Conservation (phyloP, 306 rosid genomes). For the Malus sylvestris region DNA sequence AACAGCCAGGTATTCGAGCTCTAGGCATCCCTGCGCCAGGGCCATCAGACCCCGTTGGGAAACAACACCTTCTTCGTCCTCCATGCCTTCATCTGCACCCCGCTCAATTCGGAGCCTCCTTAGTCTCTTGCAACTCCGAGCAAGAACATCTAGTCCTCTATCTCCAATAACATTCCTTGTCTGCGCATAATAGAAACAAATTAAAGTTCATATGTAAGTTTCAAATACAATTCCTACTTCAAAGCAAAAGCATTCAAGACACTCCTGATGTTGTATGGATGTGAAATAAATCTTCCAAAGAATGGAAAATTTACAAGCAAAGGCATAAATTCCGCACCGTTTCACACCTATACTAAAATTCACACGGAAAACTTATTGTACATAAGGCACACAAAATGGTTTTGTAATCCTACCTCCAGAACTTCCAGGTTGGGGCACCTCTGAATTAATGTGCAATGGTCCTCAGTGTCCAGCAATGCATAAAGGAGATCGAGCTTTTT, state of each 20-base stretch:
- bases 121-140: conserved; percentile 62
- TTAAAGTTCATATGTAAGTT: conserved; percentile 4
- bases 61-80: conserved; percentile 81
- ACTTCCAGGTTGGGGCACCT: conserved; percentile 84
- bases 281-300: background rate
- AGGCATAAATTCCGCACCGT: background rate
- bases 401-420: conserved; percentile 55
- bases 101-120: conserved; percentile 85
- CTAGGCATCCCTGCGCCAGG: conserved; percentile 80
- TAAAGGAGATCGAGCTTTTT: conserved; percentile 82
- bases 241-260: conserved; percentile 1
- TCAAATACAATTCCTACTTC: conserved; percentile 4
- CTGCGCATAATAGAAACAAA: conserved; percentile 39
- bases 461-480: conserved; percentile 83
- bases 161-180: conserved; percentile 95
- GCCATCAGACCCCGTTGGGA: conserved; percentile 92
- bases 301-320: background rate
- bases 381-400: background rate
- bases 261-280: background rate
- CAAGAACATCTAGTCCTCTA: conserved; percentile 87
- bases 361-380: background rate
- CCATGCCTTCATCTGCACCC: conserved; percentile 92
- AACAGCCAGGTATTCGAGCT: conserved; percentile 78
- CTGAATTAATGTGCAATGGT: conserved; percentile 75
- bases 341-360: background rate